phyloP scores from a whole-genome alignment of 2,329 filamentous ascomycete species.

The Botryotinia globosa region DNA sequence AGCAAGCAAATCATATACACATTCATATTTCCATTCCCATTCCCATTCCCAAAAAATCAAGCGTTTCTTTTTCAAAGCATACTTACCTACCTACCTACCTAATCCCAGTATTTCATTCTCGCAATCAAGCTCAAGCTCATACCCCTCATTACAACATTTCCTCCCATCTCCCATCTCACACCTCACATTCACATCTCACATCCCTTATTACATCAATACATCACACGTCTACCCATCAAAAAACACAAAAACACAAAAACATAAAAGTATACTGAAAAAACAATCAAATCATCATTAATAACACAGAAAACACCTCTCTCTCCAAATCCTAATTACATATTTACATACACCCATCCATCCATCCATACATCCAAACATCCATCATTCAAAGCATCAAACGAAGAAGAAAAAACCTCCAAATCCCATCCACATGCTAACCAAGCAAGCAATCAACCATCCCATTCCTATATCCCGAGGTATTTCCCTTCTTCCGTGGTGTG shows the following conservation, averaged over 20 bases:
- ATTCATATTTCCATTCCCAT: background rate
- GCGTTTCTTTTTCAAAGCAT: background rate
- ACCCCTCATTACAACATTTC: no score
- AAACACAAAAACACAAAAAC: background rate
- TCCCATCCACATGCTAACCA: slow-evolving; percentile 1
- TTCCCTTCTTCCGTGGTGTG: slow-evolving; percentile 4
- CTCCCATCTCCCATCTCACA: no score
- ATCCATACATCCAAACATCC: background rate
- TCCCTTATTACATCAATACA: background rate
- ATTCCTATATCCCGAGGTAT: slow-evolving; percentile 6
- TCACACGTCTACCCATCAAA: background rate
- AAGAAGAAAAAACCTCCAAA: background rate
- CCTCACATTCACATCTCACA: background rate
- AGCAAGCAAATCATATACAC: no score
- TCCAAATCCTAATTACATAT: background rate
- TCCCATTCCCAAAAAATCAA: background rate
- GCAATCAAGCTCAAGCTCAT: background rate
- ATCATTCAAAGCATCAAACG: background rate
- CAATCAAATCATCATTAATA: background rate
- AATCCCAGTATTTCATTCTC: no score
- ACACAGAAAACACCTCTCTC: background rate
- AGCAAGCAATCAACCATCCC: background rate
- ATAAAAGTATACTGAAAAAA: background rate
- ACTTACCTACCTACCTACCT: no score
- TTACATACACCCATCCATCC: background rate